A percentile compares a stretch with the other conserved stretches of the same genome.
These are phyloP conservation scores for Gamarada debralockiae DNA, from an alignment of 495 filamentous ascomycete genomes.

Conservation along the genomic window DNA sequence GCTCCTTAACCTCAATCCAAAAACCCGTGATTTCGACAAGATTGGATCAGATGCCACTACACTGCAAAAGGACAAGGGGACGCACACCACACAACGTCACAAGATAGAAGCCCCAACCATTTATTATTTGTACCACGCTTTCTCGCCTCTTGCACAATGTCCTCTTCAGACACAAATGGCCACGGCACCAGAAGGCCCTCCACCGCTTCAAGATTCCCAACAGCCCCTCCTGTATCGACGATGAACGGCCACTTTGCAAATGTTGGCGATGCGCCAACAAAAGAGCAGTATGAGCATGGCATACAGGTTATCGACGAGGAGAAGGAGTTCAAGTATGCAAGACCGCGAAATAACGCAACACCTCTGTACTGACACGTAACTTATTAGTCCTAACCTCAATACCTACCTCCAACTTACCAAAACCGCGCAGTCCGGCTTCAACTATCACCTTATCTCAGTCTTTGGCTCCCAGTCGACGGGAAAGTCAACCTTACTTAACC, in stretches of 20 bases:
- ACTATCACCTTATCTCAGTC: conserved; percentile 97
- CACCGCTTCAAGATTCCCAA: conserved; percentile 29
- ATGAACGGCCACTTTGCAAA: conserved; percentile 89
- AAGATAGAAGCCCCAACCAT: neutral
- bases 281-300: conserved; percentile 80
- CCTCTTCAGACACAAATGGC: conserved; percentile 14
- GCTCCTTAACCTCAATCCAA: too few relatives aligned
- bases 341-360: neutral
- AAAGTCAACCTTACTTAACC: conserved; percentile 94
- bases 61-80: too few relatives aligned
- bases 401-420: conserved; percentile 76
- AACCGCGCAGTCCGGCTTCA: conserved; percentile 86
- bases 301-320: conserved; percentile 96
- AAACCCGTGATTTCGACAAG: too few relatives aligned
- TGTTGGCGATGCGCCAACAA: conserved; percentile 61
- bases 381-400: conserved; percentile 66
- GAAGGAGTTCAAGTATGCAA: conserved; percentile 88
- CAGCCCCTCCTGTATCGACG: conserved; percentile 57
- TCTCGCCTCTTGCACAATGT: neutral
- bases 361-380: conserved; percentile 10
- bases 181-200: conserved; percentile 20
- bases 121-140: neutral
- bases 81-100: neutral
- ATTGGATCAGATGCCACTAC: too few relatives aligned
- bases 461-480: conserved; percentile 98